Conservation (phyloP, 768 basidiomycete genomes). For the Macrocybe gigantea region DNA sequence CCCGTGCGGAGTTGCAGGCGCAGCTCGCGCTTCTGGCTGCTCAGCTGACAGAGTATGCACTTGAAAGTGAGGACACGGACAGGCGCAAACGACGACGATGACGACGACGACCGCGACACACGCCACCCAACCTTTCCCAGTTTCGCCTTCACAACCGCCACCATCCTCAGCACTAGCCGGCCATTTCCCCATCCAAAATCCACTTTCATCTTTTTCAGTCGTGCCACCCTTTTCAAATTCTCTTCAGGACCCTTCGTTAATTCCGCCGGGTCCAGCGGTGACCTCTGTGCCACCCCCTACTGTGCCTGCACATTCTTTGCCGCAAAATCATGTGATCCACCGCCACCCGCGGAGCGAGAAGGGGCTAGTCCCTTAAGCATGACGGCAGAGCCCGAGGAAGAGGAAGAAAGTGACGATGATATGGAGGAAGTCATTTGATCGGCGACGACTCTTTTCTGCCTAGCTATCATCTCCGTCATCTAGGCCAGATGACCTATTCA, state of each 20-base stretch:
- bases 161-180: no score
- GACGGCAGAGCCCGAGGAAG: conserved; percentile 6
- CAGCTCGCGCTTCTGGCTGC: conserved; percentile 69
- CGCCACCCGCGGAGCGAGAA: not conserved
- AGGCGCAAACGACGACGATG: not conserved
- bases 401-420: conserved; percentile 7
- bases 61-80: conserved; percentile 26
- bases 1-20: conserved; percentile 66
- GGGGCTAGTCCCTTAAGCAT: not conserved
- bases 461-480: no score
- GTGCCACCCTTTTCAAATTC: no score
- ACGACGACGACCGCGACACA: not conserved
- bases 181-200: no score
- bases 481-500: no score
- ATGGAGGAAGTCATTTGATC: no score
- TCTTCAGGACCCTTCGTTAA: no score
- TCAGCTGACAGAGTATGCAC: conserved; percentile 64
- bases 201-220: no score
- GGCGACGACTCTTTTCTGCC: no score
- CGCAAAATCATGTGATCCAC: not conserved
- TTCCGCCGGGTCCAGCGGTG: no score
- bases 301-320: no score
- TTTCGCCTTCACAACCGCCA: not conserved
- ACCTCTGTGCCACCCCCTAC: no score
- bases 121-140: not conserved